Evolutionary conservation across 2,329 filamentous ascomycete species (phyloP).

Genomic region (Leptoxyphium fumago): DNA sequence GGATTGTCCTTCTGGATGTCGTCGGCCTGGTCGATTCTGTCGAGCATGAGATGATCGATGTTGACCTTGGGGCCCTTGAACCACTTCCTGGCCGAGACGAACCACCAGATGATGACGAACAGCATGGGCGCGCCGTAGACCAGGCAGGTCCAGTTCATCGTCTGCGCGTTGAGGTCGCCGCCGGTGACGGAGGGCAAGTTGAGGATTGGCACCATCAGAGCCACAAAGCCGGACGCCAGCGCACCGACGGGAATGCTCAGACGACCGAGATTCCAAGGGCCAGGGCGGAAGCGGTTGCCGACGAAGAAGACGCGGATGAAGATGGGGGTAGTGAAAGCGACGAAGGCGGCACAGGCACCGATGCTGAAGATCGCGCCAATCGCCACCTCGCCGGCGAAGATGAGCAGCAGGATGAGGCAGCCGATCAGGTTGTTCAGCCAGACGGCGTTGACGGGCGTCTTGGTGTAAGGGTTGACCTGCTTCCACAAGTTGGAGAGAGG

Average conservation of each 20-base stretch:
- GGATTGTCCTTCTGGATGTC: neutral
- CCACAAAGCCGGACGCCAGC: constrained; percentile 43
- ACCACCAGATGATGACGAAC: constrained; percentile 43
- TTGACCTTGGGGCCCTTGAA: constrained; percentile 59
- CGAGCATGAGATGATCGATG: constrained; percentile 34
- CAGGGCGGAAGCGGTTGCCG: constrained; percentile 47
- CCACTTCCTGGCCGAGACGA: constrained; percentile 49
- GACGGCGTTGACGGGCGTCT: constrained; percentile 38
- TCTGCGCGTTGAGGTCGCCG: constrained; percentile 33
- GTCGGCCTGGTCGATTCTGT: neutral
- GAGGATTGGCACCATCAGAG: constrained; percentile 53
- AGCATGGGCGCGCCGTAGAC: constrained; percentile 53
- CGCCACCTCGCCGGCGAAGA: constrained; percentile 43
- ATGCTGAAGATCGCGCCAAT: constrained; percentile 41
- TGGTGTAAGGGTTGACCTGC: constrained; percentile 33
- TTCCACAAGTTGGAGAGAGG: constrained; percentile 35
- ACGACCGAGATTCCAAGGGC: constrained; percentile 53
- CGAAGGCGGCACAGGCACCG: constrained; percentile 42
- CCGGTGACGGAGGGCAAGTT: constrained; percentile 48
- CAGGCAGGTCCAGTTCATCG: constrained; percentile 56
- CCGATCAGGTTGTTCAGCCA: constrained; percentile 47
- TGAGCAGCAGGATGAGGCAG: constrained; percentile 44
- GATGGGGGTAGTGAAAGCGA: constrained; percentile 41
- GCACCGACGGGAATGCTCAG: constrained; percentile 43
- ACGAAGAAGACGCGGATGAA: constrained; percentile 43